A percentile compares a stretch with the other conserved stretches of the same genome.
Evolutionary conservation across 2,329 filamentous ascomycete genomes (phyloP).

Genomic region (Achaetomium macrosporum): DNA sequence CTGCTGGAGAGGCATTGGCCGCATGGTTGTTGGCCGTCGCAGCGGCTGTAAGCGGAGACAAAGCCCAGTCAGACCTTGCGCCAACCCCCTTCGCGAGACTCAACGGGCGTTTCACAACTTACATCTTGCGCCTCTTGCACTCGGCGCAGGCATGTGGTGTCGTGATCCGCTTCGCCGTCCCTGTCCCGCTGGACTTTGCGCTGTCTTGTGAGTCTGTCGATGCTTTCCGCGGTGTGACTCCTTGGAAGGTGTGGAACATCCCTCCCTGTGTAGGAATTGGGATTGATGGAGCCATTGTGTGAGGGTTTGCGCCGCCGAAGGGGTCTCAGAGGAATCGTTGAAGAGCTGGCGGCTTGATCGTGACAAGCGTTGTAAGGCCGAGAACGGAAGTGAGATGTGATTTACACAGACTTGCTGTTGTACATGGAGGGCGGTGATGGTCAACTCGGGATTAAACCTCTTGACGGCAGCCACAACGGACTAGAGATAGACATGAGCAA

Average conservation of each 20-base stretch:
- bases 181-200: slow-evolving; percentile 35
- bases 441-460: slow-evolving; percentile 11
- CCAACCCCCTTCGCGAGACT: not conserved
- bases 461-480: slow-evolving; percentile 14
- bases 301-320: slow-evolving; percentile 4
- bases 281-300: slow-evolving; percentile 40
- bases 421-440: slow-evolving; percentile 12
- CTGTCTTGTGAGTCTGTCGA: slow-evolving; percentile 37
- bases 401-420: slow-evolving; percentile 3
- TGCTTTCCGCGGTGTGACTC: slow-evolving; percentile 46
- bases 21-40: slow-evolving; percentile 75
- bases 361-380: no score
- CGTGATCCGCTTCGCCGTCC: slow-evolving; percentile 45
- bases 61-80: slow-evolving; percentile 25
- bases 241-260: slow-evolving; percentile 51
- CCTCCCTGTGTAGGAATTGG: slow-evolving; percentile 44
- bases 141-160: slow-evolving; percentile 65
- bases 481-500: slow-evolving; percentile 18
- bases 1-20: slow-evolving; percentile 78
- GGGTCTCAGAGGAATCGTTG: slow-evolving; percentile 23
- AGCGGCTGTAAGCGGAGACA: slow-evolving; percentile 44
- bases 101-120: slow-evolving; percentile 20
- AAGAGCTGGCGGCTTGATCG: slow-evolving; percentile 8
- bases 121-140: slow-evolving; percentile 75
- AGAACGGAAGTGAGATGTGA: no score